Conservation (phyloP, 78 protist genomes). For the Dictyostelium brefeldianum region DNA sequence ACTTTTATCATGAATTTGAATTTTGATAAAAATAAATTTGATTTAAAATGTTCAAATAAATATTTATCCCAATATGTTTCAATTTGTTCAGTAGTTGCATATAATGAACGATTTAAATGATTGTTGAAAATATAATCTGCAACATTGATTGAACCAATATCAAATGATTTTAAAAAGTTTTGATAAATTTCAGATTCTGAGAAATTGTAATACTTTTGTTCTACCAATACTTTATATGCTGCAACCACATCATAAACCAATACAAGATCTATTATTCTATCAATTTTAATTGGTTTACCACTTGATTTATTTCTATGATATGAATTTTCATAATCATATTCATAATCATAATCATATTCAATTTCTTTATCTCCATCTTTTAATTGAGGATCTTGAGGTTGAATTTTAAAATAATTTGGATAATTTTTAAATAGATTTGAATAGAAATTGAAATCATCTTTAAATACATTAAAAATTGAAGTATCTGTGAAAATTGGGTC, state of each 20-base stretch:
- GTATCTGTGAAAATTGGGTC: no score
- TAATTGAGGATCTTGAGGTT: no score
- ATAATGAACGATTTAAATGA: background rate
- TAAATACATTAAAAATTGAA: background rate
- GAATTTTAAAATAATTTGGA: background rate
- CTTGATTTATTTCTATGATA: no score
- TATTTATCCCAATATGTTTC: no score
- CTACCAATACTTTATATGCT: background rate
- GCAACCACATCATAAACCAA: background rate
- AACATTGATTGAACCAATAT: background rate
- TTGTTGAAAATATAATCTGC: background rate
- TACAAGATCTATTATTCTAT: background rate
- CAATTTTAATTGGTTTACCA: no score
- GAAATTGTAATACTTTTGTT: background rate
- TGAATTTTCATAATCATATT: no score
- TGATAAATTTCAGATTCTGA: background rate
- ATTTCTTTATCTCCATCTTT: no score
- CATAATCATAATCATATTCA: no score
- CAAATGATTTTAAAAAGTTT: slow-evolving; percentile 1
- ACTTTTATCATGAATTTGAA: no score
- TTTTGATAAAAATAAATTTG: no score
- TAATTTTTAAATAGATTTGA: background rate
- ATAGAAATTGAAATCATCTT: slow-evolving; percentile 4
- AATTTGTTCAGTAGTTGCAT: no score
- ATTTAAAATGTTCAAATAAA: no score